Percentiles rank a stretch among this genome's conserved stretches.
Conservation (phyloP, 768 basidiomycete genomes). For the Mycena haematopus region DNA sequence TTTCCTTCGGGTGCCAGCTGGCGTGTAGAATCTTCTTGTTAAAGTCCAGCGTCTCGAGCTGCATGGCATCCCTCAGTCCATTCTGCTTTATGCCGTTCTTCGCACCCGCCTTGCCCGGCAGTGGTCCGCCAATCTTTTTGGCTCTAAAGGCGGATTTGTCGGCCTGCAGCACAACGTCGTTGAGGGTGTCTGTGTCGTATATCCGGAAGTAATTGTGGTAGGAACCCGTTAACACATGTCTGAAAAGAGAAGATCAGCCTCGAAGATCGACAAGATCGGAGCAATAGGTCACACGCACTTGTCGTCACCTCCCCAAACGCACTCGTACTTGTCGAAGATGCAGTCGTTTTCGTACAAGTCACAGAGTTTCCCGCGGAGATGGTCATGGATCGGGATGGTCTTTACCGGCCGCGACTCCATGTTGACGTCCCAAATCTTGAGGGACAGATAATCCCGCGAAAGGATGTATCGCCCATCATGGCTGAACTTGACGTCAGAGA, state of each 20-base stretch:
- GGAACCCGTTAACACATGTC: conserved; percentile 97
- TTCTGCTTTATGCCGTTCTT: conserved; percentile 82
- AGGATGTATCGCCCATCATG: conserved; percentile 97
- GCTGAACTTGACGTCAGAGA: conserved; percentile 99
- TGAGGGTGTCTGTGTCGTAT: conserved; percentile 89
- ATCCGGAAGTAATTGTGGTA: conserved; percentile 99
- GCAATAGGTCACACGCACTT: conserved; percentile 67
- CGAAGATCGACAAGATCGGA: conserved; percentile 26
- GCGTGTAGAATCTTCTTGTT: conserved; percentile 97
- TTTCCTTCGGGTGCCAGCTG: conserved; percentile 98
- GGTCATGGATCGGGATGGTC: conserved; percentile 98
- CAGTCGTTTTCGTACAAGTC: conserved; percentile 99
- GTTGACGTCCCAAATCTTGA: conserved; percentile 99
- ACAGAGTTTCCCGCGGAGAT: conserved; percentile 95
- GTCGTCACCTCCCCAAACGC: conserved; percentile 96
- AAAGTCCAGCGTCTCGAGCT: conserved; percentile 86
- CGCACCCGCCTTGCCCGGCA: conserved; percentile 69
- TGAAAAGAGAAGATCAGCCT: conserved; percentile 43
- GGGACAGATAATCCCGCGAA: conserved; percentile 93
- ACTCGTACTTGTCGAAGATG: conserved; percentile 99
- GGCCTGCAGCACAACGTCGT: conserved; percentile 94
- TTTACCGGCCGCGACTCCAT: conserved; percentile 97
- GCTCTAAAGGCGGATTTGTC: conserved; percentile 99
- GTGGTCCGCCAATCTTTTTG: conserved; percentile 94
- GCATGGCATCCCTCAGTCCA: conserved; percentile 84